Base-by-base conservation (phyloP, 2,329 filamentous ascomycete species). In the Ophiostoma perfectum region DNA sequence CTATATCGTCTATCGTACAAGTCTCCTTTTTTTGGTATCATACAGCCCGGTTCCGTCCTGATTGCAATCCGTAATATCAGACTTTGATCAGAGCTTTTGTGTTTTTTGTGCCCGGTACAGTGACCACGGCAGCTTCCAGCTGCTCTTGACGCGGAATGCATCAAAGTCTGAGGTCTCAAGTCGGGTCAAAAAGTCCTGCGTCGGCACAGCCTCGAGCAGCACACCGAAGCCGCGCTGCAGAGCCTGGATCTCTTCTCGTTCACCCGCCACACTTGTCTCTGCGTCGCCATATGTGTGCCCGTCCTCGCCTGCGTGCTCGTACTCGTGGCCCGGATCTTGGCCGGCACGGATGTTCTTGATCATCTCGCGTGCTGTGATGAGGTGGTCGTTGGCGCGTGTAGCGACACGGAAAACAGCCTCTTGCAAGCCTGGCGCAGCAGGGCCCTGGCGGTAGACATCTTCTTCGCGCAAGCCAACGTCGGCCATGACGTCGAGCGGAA, bases 351-450 rank as follows among this genome's bases (percentile, higher is more conserved):
- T 80, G 74, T 91, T 92, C 75, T 88, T 89, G 70, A 98, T 78
- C 93, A 99, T 97, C 77, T 97, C 92, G 70, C 93, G 84, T 1
- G 91, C 94, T 0, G 94, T 98, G 73, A 97, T 96, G 45, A 99
- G 82, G 78, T 99, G 95, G 76, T 99, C 95, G 75, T 96, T 96
- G 6, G 95, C 95, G 49, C 94, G 86, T 0, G 95, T 99, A 0
- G 95, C 95, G 14, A 99, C 92, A 4, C 87, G 85, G 78, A 98
- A 99, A 0, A 98, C 87, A 3, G 93, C 94, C 77, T 99, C 94
- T 70, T 90, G 88, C 18, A 98, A 82, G 0, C 93, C 93, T 0
- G 87, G 82, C 0, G 94, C 94, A n/a, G 86, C 80, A 0, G 90
- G 88, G 0, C 93, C 94, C 58, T 88, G 83, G 8, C 94, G 86